Evolutionary conservation across 805 yeast species (phyloP).

Genomic region (Ogataea wickerhamii): DNA sequence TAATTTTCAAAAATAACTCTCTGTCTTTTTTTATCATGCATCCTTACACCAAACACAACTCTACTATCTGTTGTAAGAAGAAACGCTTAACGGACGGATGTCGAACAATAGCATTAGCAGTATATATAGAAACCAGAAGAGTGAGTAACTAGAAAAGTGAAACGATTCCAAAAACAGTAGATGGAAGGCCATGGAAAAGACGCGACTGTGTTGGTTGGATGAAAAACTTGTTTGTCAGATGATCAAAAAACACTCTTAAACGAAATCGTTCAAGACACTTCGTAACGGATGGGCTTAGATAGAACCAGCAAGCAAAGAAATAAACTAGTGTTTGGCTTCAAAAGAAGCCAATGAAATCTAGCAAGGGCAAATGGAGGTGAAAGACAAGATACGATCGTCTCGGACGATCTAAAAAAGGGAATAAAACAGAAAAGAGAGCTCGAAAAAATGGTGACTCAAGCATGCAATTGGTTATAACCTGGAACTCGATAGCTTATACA

Average conservation of each 20-base stretch:
- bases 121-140: constrained; percentile 1
- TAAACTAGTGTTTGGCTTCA: no score
- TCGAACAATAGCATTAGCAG: neutral
- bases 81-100: neutral
- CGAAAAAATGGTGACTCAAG: neutral
- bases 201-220: no score
- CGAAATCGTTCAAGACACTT: neutral
- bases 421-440: neutral
- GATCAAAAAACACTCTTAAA: neutral
- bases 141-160: no score
- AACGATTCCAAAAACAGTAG: no score
- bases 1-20: no score
- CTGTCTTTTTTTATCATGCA: no score
- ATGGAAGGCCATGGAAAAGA: no score
- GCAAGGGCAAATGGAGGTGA: constrained; percentile 1
- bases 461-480: neutral
- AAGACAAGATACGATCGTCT: neutral
- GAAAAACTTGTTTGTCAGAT: no score
- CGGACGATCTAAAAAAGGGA: neutral
- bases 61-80: no score
- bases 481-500: neutral
- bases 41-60: no score
- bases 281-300: neutral
- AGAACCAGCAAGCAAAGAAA: no score
- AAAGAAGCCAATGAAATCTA: no score